phyloP scores from a whole-genome alignment of 208 protist species.

The Leishmania major region DNA sequence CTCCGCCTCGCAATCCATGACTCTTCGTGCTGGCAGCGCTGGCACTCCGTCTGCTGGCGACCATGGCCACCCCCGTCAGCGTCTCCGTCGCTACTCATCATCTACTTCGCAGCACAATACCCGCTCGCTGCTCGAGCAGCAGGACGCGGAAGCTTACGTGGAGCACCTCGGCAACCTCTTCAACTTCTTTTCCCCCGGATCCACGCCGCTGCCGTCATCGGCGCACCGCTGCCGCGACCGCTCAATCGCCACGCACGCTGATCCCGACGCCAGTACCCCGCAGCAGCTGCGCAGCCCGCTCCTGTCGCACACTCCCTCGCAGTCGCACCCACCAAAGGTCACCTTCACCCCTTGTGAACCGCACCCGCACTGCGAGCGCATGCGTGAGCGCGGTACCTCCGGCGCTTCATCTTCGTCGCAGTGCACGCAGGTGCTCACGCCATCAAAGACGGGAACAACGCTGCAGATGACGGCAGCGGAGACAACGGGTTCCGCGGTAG shows the following conservation, averaged over 20 bases:
- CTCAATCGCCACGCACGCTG: neutral
- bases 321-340: neutral
- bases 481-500: neutral
- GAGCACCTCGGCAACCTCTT: slow-evolving; percentile 35
- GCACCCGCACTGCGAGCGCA: neutral
- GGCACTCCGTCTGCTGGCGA: neutral
- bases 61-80: neutral
- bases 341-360: neutral
- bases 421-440: neutral
- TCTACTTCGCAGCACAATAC: slow-evolving; percentile 40
- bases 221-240: slow-evolving; percentile 1
- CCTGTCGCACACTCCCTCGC: neutral
- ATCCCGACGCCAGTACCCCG: neutral
- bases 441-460: neutral
- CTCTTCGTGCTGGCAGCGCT: slow-evolving; percentile 1
- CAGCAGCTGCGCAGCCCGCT: neutral
- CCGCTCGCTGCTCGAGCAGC: slow-evolving; percentile 17
- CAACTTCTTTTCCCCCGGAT: slow-evolving; percentile 40
- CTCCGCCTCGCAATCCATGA: neutral
- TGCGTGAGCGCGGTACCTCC: neutral
- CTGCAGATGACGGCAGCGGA: neutral
- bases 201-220: slow-evolving; percentile 37
- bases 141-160: slow-evolving; percentile 38
- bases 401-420: neutral
- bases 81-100: slow-evolving; percentile 6